Base-by-base conservation (phyloP, 129 eudicot genomes). In the Chrysanthemum makinoi region DNA sequence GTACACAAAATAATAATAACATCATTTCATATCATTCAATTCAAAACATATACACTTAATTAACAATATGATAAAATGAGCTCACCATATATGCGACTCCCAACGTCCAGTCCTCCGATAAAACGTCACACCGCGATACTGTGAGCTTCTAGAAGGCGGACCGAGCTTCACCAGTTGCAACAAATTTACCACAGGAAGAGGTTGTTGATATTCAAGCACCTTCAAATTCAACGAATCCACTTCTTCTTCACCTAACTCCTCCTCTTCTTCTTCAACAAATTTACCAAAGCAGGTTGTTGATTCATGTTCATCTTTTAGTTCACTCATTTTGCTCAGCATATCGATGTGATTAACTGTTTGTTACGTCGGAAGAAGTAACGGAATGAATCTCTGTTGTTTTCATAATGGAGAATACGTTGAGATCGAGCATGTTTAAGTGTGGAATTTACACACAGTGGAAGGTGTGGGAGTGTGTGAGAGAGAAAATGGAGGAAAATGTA, bases 11-110 rank as follows among this genome's bases (percentile, higher is more conserved):
- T 19, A 57, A 5, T 57, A 57, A 57, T 0, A 26, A 16, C 30
- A 17, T 22, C 24, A 17, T 24, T 43, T 0, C 15, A 28, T 39
- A 6, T 10, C 18, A 26, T 22, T 11, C 5, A 24, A 22, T 9
- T 56, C 65, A 60, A 11, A 11, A 61, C 15, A 14, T 12, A 19
- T 22, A 22, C 24, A 22, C 15, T 19, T 10, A 13, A 13, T 52
- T 16, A 52, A 52, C 0, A 1, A 35, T 5, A 35, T 35, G 43
- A 35, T 35, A 35, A 35, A 35, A 35, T 6, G 43, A 39, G 10
- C 82, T 6, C 68, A 91, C 98, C 98, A 93, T 62, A 93, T 93
- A 85, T 93, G 98, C 5, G 98, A 89, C 74, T 92, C 98, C 98
- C 98, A 92, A 51, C 98, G 81, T 10, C 98, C 98, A 44, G 98